Conservation (phyloP, 495 filamentous ascomycete species). For the Penicillium odoratum region DNA sequence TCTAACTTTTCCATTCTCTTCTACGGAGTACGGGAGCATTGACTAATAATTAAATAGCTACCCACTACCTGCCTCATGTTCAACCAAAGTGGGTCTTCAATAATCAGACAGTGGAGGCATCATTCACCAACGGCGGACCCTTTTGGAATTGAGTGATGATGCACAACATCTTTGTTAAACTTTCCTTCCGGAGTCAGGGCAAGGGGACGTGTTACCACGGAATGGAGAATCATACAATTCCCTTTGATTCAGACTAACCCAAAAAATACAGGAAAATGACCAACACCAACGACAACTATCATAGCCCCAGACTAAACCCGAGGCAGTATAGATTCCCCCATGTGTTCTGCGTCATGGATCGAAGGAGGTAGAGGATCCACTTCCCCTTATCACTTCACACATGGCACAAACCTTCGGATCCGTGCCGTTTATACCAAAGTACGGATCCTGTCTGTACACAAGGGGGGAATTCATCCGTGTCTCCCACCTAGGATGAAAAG, state of each 20-base stretch:
- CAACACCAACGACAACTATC: not conserved
- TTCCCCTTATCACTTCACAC: constrained; percentile 9
- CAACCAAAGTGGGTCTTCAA: constrained; percentile 8
- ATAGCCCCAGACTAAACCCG: constrained; percentile 19
- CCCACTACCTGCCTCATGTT: constrained; percentile 4
- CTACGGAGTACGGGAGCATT: not conserved
- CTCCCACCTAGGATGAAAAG: not conserved
- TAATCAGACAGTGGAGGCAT: not conserved
- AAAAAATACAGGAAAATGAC: too few species aligned
- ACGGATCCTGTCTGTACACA: not conserved
- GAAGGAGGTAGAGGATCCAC: not conserved
- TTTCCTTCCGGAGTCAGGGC: not conserved
- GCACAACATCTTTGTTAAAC: constrained; percentile 24
- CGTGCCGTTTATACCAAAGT: not conserved
- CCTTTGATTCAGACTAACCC: too few species aligned
- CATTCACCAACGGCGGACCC: constrained; percentile 25
- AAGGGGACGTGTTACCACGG: too few species aligned
- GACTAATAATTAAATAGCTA: not conserved
- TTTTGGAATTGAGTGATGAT: constrained; percentile 22
- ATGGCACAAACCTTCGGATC: constrained; percentile 9
- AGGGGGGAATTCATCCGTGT: not conserved
- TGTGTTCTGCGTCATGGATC: constrained; percentile 25
- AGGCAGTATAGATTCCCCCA: constrained; percentile 22
- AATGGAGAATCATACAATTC: too few species aligned
- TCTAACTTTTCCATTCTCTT: not conserved